These are phyloP conservation scores for Chiua virens DNA, from an alignment of 768 basidiomycete species.

Conservation along the genomic window DNA sequence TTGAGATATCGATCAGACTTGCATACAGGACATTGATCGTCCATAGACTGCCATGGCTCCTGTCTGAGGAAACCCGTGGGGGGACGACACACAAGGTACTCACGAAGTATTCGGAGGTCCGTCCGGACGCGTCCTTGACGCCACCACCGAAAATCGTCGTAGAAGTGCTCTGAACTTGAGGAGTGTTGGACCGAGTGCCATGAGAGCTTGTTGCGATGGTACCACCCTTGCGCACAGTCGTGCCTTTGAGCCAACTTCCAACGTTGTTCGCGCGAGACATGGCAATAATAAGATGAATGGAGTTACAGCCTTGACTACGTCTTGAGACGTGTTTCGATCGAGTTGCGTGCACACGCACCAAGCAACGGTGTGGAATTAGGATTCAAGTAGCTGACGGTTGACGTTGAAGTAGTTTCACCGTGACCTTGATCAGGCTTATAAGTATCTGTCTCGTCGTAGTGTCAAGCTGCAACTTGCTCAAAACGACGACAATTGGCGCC, in stretches of 20 bases:
- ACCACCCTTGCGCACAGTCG: constrained; percentile 70
- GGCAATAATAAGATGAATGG: background rate
- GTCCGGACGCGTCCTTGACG: constrained; percentile 82
- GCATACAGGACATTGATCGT: constrained; percentile 96
- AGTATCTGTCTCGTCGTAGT: background rate
- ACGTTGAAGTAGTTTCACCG: background rate
- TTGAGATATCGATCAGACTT: constrained; percentile 96
- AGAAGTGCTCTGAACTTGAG: constrained; percentile 70
- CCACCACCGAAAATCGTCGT: constrained; percentile 77
- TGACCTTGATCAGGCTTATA: too few relatives aligned
- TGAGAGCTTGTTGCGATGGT: constrained; percentile 39
- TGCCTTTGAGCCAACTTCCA: constrained; percentile 66
- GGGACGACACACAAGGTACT: constrained; percentile 25
- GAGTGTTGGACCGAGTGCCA: constrained; percentile 62
- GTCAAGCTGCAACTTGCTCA: background rate
- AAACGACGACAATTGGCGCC: background rate
- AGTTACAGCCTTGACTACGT: background rate
- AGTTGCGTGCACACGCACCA: background rate
- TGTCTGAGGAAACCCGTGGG: constrained; percentile 9
- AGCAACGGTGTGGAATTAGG: too few relatives aligned
- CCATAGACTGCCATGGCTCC: constrained; percentile 58
- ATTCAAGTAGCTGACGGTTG: background rate
- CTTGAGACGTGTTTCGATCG: constrained; percentile 14
- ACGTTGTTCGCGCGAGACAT: constrained; percentile 34
- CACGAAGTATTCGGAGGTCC: constrained; percentile 80